Evolutionary conservation across 2,329 filamentous ascomycete species (phyloP), one percentile per base, ranked within the genome.

Genomic region (Cladophialophora psammophila): DNA sequence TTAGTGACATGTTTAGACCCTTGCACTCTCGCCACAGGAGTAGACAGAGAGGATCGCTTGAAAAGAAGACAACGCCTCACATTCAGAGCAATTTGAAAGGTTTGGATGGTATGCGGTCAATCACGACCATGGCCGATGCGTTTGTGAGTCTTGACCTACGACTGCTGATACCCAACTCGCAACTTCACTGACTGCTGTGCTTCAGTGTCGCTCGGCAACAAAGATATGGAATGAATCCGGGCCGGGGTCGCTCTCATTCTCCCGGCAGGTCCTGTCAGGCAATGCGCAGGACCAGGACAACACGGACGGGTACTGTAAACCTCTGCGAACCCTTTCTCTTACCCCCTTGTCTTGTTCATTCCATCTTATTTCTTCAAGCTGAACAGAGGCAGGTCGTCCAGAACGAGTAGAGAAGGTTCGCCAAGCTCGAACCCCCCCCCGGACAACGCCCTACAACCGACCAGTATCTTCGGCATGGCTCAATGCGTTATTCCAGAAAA

Each of bases 371-470:
- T 53, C 13, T 31, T 26, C 26, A 26, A 26, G 50, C 55, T 58
- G 40, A 58, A 5, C 32, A 18, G 38, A 8, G 12, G 20, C 55
- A 58, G 55, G 20, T 32, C 55, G 13, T 58, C 55, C 5, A 58
- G 18, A 32, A 59, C 60, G 40, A 67, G 60, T 13, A 45, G 59
- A 38, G 64, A 63, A 54, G 54, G 38, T 1, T 59, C 64, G 6
- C 60, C 64, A 53, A 56, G 57, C 54, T 59, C 62, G 13, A 59
- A 63, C 48, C 50, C 60, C 32, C 60, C 60, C 34, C n/a, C n/a
- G n/a, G 53, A 63, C 52, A 63, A 63, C 42, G 54, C 63, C 13
- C 60, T 67, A 3, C 64, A 67, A 18, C 60, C 60, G 3, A 67
- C 60, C 9, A 67, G 60, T 18, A 50, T 67, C 13, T 67, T 63